Evolutionary conservation across 805 yeast genomes (phyloP), one percentile per base, ranked within the genome.

Genomic region (Hanseniaspora occidentalis): DNA sequence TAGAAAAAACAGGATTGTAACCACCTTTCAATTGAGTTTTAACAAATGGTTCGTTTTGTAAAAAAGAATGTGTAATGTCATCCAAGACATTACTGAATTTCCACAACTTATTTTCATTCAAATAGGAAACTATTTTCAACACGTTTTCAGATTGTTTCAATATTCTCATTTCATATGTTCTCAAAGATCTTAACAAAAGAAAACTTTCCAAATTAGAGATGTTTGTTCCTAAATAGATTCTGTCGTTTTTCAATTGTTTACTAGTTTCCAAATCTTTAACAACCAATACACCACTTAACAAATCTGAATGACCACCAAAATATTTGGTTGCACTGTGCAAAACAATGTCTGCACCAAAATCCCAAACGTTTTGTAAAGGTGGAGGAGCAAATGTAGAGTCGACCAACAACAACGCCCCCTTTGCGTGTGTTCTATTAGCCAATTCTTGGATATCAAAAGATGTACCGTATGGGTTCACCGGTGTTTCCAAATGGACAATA

Each of bases 341-440:
- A n/a, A 89, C 77, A 48, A 85, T 62, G 58, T 89, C 96, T 23
- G 81, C 95, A 37, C 89, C 95, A 51, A 73, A 79, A 31, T 69
- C 68, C 61, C 85, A 84, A 4, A 94, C 89, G 45, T 84, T 73
- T 50, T 76, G 81, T 43, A 86, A 61, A 14, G 95, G 95, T 11
- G 94, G 94, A 17, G 96, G 95, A 8, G 95, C 96, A 61, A 89
- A 84, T 0, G 96, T 89, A 5, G 95, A 71, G 59, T 88, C 97
- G 13, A 84, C 77, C 20, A 76, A 52, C 11, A 88, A 60, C 19
- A 65, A 50, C 0, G 94, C 96, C 16, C 95, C 95, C 41, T 74
- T 73, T 2, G 68, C 63, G 54, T 84, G 95, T 1, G 95, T 95
- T 45, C 68, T 69, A 2, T 73, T 65, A 3, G 84, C 88, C 52